Base-by-base conservation (phyloP, 2,329 filamentous ascomycete species). In the Ceratocystiopsis minuta region DNA sequence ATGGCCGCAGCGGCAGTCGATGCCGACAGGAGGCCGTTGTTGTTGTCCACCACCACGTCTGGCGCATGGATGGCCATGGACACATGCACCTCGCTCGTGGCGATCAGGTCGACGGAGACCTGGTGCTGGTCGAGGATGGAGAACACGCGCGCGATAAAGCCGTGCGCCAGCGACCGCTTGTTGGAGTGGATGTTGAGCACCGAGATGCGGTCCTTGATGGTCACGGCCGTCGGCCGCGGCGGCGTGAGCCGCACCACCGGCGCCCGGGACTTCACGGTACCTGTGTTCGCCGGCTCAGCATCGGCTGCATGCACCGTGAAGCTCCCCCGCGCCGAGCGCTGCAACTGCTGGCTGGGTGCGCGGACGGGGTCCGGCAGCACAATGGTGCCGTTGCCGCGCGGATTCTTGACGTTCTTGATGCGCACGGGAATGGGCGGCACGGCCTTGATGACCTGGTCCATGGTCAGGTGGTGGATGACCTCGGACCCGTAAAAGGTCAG, bases 171-270 rank as follows among this genome's bases (percentile, higher is more conserved):
- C 10, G 88, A 92, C 49, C 88, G 79, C 65, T 93, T 93, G 66
- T 98, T 96, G 42, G 84, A 93, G 67, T 96, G 88, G 37, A 98
- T 85, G 61, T 98, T 98, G 54, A 98, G 84, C 50, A 98, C 86
- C 38, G 88, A 80, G 56, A 98, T 96, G 56, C 86, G 81, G 61
- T 90, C 83, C 66, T 98, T 98, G 65, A 95, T 93, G 13, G 90
- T 98, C 16, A 98, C 88, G 7, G 90, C 83, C 2, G 83, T 90
- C 18, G 83, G 83, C 35, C 81, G 68, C 61, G 80, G 85, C 14
- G 79, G 79, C 43, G 72, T 73, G 53, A 68, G 70, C 12, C 66
- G 60, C 31, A 71, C 45, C 17, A 42, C 43, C 17, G 47, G 33
- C 15, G 32, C 13, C 32, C 15, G 6, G 24, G 6, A 5, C 13